Evolutionary conservation across 2,329 filamentous ascomycete genomes (phyloP).

Genomic region (Cercospora zeina): DNA sequence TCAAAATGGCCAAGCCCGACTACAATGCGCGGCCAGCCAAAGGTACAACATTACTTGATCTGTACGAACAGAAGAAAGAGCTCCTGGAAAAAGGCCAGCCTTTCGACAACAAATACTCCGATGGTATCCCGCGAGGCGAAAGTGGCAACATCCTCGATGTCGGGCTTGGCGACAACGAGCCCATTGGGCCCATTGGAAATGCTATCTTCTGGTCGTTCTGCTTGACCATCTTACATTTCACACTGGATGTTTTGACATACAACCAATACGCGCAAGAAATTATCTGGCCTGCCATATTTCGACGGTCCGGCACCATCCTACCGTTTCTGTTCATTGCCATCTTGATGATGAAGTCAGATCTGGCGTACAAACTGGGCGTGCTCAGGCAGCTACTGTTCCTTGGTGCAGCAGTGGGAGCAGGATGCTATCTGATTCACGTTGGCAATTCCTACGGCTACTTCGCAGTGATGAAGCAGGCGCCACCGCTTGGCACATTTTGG

Average conservation of each 20-base stretch:
- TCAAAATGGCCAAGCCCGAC: slow-evolving; percentile 69
- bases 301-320: slow-evolving; percentile 51
- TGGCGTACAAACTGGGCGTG: slow-evolving; percentile 48
- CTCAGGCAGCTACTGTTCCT: slow-evolving; percentile 62
- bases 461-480: slow-evolving; percentile 86
- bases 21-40: slow-evolving; percentile 56
- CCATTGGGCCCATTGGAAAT: slow-evolving; percentile 51
- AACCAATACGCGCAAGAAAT: slow-evolving; percentile 73
- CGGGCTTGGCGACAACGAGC: slow-evolving; percentile 44
- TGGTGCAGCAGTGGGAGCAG: slow-evolving; percentile 58
- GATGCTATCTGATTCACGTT: slow-evolving; percentile 78
- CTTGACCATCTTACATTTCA: slow-evolving; percentile 72
- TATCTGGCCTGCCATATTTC: slow-evolving; percentile 57
- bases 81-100: slow-evolving; percentile 51
- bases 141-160: slow-evolving; percentile 42
- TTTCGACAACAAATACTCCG: slow-evolving; percentile 49
- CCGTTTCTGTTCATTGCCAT: slow-evolving; percentile 50
- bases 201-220: slow-evolving; percentile 56
- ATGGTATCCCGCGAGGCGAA: slow-evolving; percentile 37
- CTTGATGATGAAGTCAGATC: slow-evolving; percentile 47
- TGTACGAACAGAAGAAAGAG: slow-evolving; percentile 63
- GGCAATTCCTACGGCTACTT: slow-evolving; percentile 80
- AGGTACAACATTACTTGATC: slow-evolving; percentile 69
- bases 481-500: slow-evolving; percentile 87
- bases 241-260: slow-evolving; percentile 75